Conservation (phyloP, 2,329 filamentous ascomycete genomes). For the Lecanicillium sp. region DNA sequence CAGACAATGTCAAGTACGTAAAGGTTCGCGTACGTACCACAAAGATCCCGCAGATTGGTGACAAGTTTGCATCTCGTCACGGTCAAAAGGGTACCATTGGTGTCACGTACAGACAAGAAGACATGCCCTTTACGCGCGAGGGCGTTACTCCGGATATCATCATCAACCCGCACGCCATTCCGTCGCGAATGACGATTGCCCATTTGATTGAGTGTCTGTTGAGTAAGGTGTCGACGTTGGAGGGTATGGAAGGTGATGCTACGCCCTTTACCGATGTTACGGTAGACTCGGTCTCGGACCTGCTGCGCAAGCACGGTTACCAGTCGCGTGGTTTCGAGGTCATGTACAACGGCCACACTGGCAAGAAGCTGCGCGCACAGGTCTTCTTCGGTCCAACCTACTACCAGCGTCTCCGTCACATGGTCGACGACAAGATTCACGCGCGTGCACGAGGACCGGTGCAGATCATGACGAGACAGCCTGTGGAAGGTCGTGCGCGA, state of each 20-base stretch:
- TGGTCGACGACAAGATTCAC: constrained; percentile 99
- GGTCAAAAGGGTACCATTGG: constrained; percentile 99
- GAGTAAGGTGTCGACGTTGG: constrained; percentile 88
- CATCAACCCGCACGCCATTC: constrained; percentile 99
- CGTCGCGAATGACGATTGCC: constrained; percentile 99
- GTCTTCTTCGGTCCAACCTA: constrained; percentile 97
- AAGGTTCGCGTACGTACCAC: constrained; percentile 97
- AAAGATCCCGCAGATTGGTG: constrained; percentile 96
- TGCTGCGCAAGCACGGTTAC: constrained; percentile 84
- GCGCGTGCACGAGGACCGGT: constrained; percentile 94
- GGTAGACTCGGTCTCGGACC: constrained; percentile 81
- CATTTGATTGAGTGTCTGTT: constrained; percentile 99
- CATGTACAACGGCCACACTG: constrained; percentile 98
- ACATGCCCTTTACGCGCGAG: constrained; percentile 95
- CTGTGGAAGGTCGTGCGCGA: constrained; percentile 94
- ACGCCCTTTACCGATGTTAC: constrained; percentile 98
- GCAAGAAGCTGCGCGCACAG: constrained; percentile 85
- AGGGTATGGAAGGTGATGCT: constrained; percentile 92
- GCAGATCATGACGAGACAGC: constrained; percentile 94
- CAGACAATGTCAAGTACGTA: constrained; percentile 89
- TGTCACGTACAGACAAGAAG: constrained; percentile 94
- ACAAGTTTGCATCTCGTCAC: constrained; percentile 98
- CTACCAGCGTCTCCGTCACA: constrained; percentile 96
- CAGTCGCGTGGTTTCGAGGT: constrained; percentile 96
- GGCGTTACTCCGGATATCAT: constrained; percentile 92